Evolutionary conservation across 306 rosid genomes (phyloP), one percentile per base, ranked within the genome.

Genomic region (Vicia sativa): DNA sequence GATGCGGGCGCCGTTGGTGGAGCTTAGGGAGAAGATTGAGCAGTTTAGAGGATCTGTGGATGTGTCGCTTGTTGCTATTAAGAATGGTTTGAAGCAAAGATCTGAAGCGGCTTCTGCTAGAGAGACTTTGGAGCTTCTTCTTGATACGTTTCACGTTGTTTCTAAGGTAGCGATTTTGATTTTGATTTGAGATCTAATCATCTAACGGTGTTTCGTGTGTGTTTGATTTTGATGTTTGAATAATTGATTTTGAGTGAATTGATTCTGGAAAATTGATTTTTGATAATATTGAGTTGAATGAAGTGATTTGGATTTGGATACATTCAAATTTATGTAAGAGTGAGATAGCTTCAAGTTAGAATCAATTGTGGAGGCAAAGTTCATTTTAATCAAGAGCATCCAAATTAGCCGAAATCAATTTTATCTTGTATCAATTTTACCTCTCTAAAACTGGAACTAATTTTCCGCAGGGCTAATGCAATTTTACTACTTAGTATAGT

Each of bases 1-100:
- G 4, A 95, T 95, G 97, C 90, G 99, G 11, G 99, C 92, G 0
- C 99, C 97, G 49, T 76, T 95, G 7, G 79, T 91, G 12, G 99
- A 87, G 74, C 91, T 90, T n/a, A 70, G 99, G 7, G 97, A 87
- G 61, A 95, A 95, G 84, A 90, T 90, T 73, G 97, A 90, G 78
- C 96, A 83, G 83, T 90, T 87, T 77, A 74, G 96, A 50, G 90
- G 79, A 62, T 80, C 89, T 1, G 92, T 90, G 6, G 84, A 90
- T 18, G 81, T 76, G 9, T 87, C 99, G 59, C 99, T 90, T 11
- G 78, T 86, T 28, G 83, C 97, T 25, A 76, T 90, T 44, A 82
- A 81, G 78, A 87, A 77, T 39, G 92, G 97, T 4, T 68, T 95
- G 83, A 81, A 79, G 73, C 96, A 95, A 81, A 84, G 95, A 87